Percentiles rank a stretch among this genome's conserved stretches.
These are phyloP conservation scores for Xylaria sp. DNA, from an alignment of 495 filamentous ascomycete genomes.

Conservation along the genomic window DNA sequence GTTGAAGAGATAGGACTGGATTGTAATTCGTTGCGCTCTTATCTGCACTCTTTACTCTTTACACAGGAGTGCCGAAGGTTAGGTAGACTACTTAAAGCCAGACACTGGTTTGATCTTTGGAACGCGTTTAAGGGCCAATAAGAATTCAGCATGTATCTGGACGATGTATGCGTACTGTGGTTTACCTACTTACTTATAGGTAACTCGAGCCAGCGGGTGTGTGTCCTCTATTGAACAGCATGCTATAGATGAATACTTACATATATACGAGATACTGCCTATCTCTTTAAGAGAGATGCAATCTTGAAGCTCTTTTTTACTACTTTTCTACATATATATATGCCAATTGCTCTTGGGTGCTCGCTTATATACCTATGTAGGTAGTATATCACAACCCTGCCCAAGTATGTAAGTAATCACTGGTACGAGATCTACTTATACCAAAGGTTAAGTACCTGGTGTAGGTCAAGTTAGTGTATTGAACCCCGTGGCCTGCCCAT, in stretches of 20 bases:
- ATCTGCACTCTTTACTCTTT: background rate
- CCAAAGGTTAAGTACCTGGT: no score
- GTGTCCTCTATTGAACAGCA: background rate
- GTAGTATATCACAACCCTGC: background rate
- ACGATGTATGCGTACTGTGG: background rate
- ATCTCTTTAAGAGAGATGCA: background rate
- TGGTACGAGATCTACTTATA: no score
- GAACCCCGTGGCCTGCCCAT: no score
- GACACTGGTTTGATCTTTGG: background rate
- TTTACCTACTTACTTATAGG: background rate
- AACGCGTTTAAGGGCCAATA: slow-evolving; percentile 15
- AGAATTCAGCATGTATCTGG: background rate
- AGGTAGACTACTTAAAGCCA: background rate
- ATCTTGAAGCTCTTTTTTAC: background rate
- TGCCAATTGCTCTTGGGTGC: background rate
- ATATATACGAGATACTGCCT: background rate
- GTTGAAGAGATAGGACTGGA: background rate
- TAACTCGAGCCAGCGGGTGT: background rate
- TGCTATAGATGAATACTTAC: no score
- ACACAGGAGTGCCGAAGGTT: background rate
- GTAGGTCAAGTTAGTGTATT: no score
- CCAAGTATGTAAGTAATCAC: background rate
- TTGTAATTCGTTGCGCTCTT: background rate
- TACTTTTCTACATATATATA: no score
- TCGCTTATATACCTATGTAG: background rate